Evolutionary conservation across 441 rosid genomes (phyloP), one percentile per base, ranked within the genome.

Genomic region (Pelargonium citronellum): DNA sequence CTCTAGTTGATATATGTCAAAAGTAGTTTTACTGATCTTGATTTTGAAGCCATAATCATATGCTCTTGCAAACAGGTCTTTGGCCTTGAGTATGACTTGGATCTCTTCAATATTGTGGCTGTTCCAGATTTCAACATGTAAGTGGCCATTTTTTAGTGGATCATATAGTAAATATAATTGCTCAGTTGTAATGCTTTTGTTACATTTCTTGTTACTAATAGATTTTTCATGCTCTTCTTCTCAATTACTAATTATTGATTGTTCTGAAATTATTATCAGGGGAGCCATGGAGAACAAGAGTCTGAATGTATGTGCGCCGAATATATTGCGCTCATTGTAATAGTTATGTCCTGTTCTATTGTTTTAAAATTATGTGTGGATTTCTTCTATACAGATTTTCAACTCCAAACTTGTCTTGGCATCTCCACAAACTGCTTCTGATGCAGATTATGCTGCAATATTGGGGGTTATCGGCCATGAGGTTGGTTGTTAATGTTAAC

Each of bases 241-340:
- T 57, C 19, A 57, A 57, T 7, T 10, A 17, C 62, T 57, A 57
- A 57, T 57, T 6, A 6, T 17, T 57, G 7, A 4, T 17, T 57
- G 61, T 71, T 55, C 19, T 65, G 67, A 12, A 49, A 71, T 79
- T 17, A 67, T 83, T 81, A 58, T 64, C 84, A 92, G 99, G 97
- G 99, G 99, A 82, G 99, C 99, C 74, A 95, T 89, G 99, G 98
- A 95, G 79, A 95, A 92, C 85, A 95, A 95, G 85, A 92, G 99
- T 87, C 81, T 95, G 77, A 95, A 95, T 81, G 99, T 92, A 84
- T 71, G 73, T 34, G 68, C 69, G 43, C 68, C 71, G 43, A 65
- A 43, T 62, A 73, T 57, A 74, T 70, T 20, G 15, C 46, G 16
- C 17, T 73, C 43, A 6, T 46, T 22, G 10, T 27, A 1, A 64